phyloP scores from a whole-genome alignment of 129 eudicot genomes.

The Pulicaria dysenterica region DNA sequence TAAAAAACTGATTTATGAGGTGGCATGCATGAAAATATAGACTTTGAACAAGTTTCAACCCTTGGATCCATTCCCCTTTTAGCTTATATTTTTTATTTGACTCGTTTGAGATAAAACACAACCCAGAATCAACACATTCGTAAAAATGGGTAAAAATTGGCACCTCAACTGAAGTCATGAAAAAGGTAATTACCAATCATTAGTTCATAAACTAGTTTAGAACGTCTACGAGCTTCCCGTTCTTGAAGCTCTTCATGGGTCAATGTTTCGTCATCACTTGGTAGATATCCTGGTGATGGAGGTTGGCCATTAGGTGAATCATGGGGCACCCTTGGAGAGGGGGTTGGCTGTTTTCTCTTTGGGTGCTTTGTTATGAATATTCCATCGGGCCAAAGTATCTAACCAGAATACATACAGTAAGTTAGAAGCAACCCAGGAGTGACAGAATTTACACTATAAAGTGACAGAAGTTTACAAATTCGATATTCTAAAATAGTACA shows the following conservation, averaged over 20 bases:
- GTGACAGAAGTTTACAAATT: not conserved
- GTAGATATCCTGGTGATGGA: slow-evolving; percentile 48
- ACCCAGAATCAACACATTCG: not conserved
- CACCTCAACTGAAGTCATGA: slow-evolving; percentile 1
- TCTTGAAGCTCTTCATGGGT: slow-evolving; percentile 64
- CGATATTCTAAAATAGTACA: not conserved
- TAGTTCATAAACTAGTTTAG: slow-evolving; percentile 81
- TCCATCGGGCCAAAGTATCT: slow-evolving; percentile 99
- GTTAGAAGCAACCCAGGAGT: slow-evolving; percentile 17
- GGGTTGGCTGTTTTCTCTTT: slow-evolving; percentile 52
- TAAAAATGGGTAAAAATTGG: not conserved
- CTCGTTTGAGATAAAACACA: not conserved
- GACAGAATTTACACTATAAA: slow-evolving; percentile 6
- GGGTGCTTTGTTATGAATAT: slow-evolving; percentile 94
- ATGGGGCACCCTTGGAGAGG: slow-evolving; percentile 42
- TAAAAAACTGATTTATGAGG: not conserved
- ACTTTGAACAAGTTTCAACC: not conserved
- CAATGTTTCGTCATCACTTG: slow-evolving; percentile 46
- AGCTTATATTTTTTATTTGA: not conserved
- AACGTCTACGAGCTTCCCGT: slow-evolving; percentile 81
- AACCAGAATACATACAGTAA: slow-evolving; percentile 25
- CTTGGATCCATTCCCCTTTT: not conserved
- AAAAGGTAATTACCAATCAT: slow-evolving; percentile 68
- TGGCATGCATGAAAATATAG: not conserved
- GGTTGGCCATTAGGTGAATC: slow-evolving; percentile 47